These are phyloP conservation scores for Neurospora sp. DNA, from an alignment of 495 filamentous ascomycete species.

Conservation along the genomic window DNA sequence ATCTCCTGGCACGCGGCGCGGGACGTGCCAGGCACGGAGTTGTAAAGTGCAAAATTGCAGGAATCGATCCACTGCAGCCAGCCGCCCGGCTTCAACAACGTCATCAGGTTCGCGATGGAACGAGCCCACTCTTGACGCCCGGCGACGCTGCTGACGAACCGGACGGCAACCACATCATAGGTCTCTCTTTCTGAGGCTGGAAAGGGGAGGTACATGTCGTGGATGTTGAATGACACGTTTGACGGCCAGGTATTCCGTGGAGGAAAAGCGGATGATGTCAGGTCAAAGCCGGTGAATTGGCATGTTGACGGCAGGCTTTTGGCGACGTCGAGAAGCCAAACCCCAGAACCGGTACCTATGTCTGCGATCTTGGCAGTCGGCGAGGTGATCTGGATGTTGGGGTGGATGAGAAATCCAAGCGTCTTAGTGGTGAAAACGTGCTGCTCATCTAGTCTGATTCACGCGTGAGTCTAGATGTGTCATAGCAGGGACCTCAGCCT, in stretches of 20 bases:
- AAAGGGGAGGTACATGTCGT: conserved; percentile 27
- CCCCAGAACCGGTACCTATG: conserved; percentile 15
- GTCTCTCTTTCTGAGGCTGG: conserved; percentile 18
- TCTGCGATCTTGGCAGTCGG: conserved; percentile 12
- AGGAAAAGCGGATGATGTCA: conserved; percentile 25
- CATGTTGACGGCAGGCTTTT: conserved; percentile 18
- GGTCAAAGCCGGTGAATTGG: conserved; percentile 30
- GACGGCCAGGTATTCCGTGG: conserved; percentile 12
- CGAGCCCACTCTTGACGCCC: conserved; percentile 12
- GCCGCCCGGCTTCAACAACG: conserved; percentile 20
- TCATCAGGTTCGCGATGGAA: conserved; percentile 14
- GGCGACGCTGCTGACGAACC: conserved; percentile 25
- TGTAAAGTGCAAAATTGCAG: conserved; percentile 8
- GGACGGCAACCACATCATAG: conserved; percentile 32
- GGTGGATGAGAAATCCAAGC: conserved; percentile 12
- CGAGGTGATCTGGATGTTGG: conserved; percentile 3
- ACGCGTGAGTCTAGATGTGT: neutral
- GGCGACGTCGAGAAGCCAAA: conserved; percentile 23
- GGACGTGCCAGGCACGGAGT: conserved; percentile 4
- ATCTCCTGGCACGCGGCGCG: conserved; percentile 8
- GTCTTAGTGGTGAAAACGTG: conserved; percentile 11
- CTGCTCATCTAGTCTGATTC: conserved; percentile 8
- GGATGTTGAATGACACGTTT: conserved; percentile 22
- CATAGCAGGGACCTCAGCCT: neutral
- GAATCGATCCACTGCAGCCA: conserved; percentile 25